A percentile compares a stretch with the other conserved stretches of the same genome.
These are phyloP conservation scores for Quercus dentata DNA, from an alignment of 306 rosid genomes.

Conservation along the genomic window DNA sequence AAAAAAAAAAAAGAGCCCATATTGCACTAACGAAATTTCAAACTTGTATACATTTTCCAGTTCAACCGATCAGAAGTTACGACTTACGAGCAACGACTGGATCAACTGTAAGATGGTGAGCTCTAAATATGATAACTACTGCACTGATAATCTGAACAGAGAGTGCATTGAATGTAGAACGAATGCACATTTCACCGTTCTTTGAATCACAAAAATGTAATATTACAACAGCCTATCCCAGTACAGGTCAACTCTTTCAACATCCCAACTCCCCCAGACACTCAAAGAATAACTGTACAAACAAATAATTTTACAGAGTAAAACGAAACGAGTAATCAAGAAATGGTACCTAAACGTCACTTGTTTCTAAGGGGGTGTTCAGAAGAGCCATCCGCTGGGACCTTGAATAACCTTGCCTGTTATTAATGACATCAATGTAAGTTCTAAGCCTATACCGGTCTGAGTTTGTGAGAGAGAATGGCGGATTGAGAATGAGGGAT, in stretches of 20 bases:
- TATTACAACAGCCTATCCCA: constrained; percentile 29
- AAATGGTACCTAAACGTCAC: constrained; percentile 25
- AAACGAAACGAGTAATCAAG: constrained; percentile 15
- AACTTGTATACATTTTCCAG: neutral
- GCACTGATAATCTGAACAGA: neutral
- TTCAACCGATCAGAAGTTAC: neutral
- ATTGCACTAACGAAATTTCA: too few relatives aligned
- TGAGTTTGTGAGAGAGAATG: constrained; percentile 77
- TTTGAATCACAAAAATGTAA: constrained; percentile 43
- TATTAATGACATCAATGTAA: constrained; percentile 72
- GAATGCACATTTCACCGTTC: constrained; percentile 45
- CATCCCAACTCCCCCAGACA: constrained; percentile 51
- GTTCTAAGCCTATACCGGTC: constrained; percentile 82
- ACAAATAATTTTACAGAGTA: constrained; percentile 44
- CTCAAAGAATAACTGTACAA: constrained; percentile 85
- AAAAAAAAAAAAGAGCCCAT: too few relatives aligned
- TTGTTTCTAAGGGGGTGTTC: constrained; percentile 45
- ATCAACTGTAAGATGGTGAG: neutral
- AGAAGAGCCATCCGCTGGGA: constrained; percentile 69
- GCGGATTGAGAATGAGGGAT: constrained; percentile 88
- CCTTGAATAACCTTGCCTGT: constrained; percentile 75
- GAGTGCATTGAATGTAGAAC: neutral
- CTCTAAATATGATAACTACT: neutral
- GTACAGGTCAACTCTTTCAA: constrained; percentile 28
- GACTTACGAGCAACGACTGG: neutral